These are phyloP conservation scores for Dillenia suffruticosa DNA, from an alignment of 164 flowering plant genomes.

Conservation along the genomic window DNA sequence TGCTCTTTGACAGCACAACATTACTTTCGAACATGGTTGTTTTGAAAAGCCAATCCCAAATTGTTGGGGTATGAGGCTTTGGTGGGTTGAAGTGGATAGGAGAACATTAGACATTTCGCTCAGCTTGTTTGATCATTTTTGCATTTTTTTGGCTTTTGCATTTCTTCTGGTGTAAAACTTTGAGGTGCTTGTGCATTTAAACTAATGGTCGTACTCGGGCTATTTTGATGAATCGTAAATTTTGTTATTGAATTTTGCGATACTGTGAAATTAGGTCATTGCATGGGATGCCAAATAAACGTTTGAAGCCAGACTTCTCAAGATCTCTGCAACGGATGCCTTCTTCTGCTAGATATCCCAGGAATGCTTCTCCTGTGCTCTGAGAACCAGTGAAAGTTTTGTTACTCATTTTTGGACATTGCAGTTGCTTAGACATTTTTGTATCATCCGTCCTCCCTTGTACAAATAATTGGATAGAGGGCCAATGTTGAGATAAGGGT, in stretches of 20 bases:
- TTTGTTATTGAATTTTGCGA: neutral
- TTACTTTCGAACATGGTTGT: no score
- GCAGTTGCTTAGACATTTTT: slow-evolving; percentile 11
- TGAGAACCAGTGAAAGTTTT: slow-evolving; percentile 21
- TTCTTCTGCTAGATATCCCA: slow-evolving; percentile 60
- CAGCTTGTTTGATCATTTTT: no score
- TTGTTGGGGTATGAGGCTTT: no score
- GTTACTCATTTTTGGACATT: slow-evolving; percentile 4
- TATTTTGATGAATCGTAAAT: neutral
- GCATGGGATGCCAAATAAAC: slow-evolving; percentile 54
- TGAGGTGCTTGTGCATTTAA: no score
- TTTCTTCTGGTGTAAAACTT: no score
- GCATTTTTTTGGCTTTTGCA: no score
- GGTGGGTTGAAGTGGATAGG: no score
- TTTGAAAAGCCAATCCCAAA: no score
- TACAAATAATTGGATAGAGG: no score
- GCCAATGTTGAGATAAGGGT: no score
- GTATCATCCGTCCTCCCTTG: slow-evolving; percentile 11
- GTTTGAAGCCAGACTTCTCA: slow-evolving; percentile 56
- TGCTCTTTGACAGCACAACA: no score
- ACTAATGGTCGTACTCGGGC: neutral
- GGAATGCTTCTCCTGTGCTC: slow-evolving; percentile 53
- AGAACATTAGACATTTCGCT: no score
- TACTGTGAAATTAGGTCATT: slow-evolving; percentile 34
- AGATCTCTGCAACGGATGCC: slow-evolving; percentile 54